These are phyloP conservation scores for Nephelium lappaceum DNA, from an alignment of 345 rosid species.

Conservation along the genomic window DNA sequence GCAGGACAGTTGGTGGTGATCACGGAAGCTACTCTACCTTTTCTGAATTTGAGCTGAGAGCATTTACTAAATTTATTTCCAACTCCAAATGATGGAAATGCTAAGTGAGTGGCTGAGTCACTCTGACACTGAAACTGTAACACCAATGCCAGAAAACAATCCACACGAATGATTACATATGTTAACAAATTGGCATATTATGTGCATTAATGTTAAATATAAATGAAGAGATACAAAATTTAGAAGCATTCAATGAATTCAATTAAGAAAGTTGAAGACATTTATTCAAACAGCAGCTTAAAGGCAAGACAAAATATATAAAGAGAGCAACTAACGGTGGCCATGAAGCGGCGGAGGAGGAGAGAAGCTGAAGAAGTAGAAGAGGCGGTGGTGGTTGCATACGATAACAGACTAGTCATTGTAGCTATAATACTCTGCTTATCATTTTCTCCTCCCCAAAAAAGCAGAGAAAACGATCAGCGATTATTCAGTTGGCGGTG, in stretches of 20 bases:
- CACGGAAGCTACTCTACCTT: conserved; percentile 25
- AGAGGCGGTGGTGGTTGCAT: not conserved
- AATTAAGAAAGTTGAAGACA: not conserved
- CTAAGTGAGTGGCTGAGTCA: conserved; percentile 26
- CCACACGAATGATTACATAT: too few species aligned
- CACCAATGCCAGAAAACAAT: not conserved
- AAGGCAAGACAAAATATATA: not conserved
- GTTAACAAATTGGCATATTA: not conserved
- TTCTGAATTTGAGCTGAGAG: conserved; percentile 34
- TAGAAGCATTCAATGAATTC: not conserved
- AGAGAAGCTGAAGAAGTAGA: conserved; percentile 6
- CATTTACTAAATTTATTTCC: conserved; percentile 29
- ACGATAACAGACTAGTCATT: conserved; percentile 1
- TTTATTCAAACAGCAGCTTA: not conserved
- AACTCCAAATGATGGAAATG: conserved; percentile 19
- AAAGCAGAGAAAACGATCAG: not conserved
- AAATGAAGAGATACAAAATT: not conserved
- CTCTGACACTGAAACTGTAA: conserved; percentile 46
- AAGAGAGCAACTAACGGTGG: conserved; percentile 9
- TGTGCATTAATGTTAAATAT: not conserved
- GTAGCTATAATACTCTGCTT: conserved; percentile 2
- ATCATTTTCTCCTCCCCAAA: not conserved
- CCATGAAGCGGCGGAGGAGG: conserved; percentile 17
- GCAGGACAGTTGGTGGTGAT: conserved; percentile 10
- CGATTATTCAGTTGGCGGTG: not conserved